Conservation (phyloP, 2,329 filamentous ascomycete genomes). For the Botrytis squamosa region DNA sequence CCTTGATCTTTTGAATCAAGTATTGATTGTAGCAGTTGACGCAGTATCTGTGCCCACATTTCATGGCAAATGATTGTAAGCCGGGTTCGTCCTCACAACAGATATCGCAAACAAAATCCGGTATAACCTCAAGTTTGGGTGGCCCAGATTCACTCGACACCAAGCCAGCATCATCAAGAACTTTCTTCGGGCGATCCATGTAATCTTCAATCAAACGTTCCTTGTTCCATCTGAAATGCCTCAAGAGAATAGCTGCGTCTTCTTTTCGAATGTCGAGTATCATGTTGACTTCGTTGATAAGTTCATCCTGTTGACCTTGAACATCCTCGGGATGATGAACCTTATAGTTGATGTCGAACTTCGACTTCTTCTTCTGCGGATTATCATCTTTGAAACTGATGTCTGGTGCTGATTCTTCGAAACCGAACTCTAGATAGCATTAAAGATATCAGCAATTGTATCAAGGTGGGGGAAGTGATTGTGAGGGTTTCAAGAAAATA, state of each 20-base stretch:
- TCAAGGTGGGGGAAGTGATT: slow-evolving; percentile 13
- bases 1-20: slow-evolving; percentile 85
- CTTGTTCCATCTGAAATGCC: slow-evolving; percentile 93
- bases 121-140: slow-evolving; percentile 67
- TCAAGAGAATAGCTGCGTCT: slow-evolving; percentile 84
- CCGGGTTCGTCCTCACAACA: slow-evolving; percentile 86
- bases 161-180: slow-evolving; percentile 82
- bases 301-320: slow-evolving; percentile 76
- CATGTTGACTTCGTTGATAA: slow-evolving; percentile 86
- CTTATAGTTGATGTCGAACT: slow-evolving; percentile 82
- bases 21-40: slow-evolving; percentile 92
- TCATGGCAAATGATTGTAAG: slow-evolving; percentile 86
- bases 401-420: slow-evolving; percentile 50
- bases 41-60: slow-evolving; percentile 91
- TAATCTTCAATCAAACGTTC: slow-evolving; percentile 93
- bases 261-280: slow-evolving; percentile 88
- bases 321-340: slow-evolving; percentile 81
- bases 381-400: slow-evolving; percentile 59
- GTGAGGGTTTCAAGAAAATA: neutral
- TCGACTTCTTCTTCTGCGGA: slow-evolving; percentile 68
- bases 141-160: slow-evolving; percentile 60
- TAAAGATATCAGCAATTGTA: slow-evolving; percentile 18
- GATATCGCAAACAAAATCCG: slow-evolving; percentile 88
- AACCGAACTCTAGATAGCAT: slow-evolving; percentile 38
- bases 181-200: slow-evolving; percentile 81